Percentiles rank a stretch among this genome's conserved stretches.
phyloP scores from a whole-genome alignment of 1,284 basidiomycete genomes.

The Rhodotorula sp. region DNA sequence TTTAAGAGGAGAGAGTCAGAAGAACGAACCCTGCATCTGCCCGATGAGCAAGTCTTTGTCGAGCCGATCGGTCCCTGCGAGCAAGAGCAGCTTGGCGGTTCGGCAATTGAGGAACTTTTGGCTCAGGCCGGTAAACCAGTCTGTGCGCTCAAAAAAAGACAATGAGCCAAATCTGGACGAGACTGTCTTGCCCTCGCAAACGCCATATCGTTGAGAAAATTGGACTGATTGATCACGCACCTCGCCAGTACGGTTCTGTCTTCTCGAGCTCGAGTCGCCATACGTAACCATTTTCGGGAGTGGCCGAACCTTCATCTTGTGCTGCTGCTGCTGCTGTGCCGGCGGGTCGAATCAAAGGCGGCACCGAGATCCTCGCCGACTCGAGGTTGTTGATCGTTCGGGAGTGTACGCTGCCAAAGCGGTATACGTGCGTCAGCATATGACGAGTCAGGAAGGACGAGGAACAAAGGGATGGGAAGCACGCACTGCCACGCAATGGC shows the following conservation, averaged over 20 bases:
- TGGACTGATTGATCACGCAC: constrained; percentile 53
- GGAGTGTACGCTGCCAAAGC: constrained; percentile 60
- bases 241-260: constrained; percentile 85
- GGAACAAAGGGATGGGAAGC: not conserved
- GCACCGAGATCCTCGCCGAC: constrained; percentile 82
- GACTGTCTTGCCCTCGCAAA: no score
- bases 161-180: no score
- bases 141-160: constrained; percentile 50
- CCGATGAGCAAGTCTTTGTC: constrained; percentile 95
- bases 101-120: constrained; percentile 69
- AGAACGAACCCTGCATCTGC: constrained; percentile 66
- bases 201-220: no score
- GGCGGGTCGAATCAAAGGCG: constrained; percentile 61
- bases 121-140: constrained; percentile 87
- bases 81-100: constrained; percentile 77
- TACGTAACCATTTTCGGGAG: constrained; percentile 43
- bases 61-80: constrained; percentile 88
- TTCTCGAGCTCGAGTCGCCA: constrained; percentile 83
- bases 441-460: constrained; percentile 6
- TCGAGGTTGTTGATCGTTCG: constrained; percentile 72
- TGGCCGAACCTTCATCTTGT: constrained; percentile 15
- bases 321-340: constrained; percentile 22
- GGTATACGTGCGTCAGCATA: no score
- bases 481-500: constrained; percentile 95
- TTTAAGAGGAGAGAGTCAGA: not conserved